Evolutionary conservation across 257 asterid genomes (phyloP), one percentile per base, ranked within the genome.

Genomic region (Primulina huaijiensis): DNA sequence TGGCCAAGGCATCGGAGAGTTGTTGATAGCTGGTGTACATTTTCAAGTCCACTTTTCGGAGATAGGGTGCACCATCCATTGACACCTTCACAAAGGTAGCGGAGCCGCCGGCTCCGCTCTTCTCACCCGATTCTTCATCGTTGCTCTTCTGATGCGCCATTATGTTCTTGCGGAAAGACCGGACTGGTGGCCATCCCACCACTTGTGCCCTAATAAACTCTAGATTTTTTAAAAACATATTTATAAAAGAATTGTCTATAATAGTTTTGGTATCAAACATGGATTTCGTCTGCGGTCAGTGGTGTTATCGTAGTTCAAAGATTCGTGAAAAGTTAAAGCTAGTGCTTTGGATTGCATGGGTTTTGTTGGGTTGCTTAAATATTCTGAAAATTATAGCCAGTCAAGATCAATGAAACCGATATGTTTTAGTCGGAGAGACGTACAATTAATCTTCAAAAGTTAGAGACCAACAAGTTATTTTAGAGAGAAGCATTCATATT

Each of bases 111-210:
- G 75, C 27, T 43, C 86, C 59, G 60, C 68, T 17, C 85, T 62
- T 68, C 82, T 69, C 78, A 4, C 60, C 68, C 75, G 57, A 17
- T 4, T 76, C 83, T 56, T 64, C 85, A 0, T 14, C 57, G 58
- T 65, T 21, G 74, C 77, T 80, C 68, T 80, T 80, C 64, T 78
- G 76, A 19, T 63, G 72, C 11, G 84, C 78, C 85, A 89, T 84
- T 23, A 84, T 74, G 79, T 87, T 91, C 91, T 91, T 91, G 7
- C 97, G 86, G 77, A 80, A 87, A 0, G 95, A 85, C 46, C 96
- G 84, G 55, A 91, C 88, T 8, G 97, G 97, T 7, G 97, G 97
- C 97, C 97, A 91, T 46, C 97, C 97, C 61, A 91, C 97, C 79
- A 91, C 87, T 75, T 89, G 97, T 71, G 96, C 89, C 88, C 97